These are phyloP conservation scores for Russula emetica DNA, from an alignment of 768 basidiomycete species.

Conservation along the genomic window DNA sequence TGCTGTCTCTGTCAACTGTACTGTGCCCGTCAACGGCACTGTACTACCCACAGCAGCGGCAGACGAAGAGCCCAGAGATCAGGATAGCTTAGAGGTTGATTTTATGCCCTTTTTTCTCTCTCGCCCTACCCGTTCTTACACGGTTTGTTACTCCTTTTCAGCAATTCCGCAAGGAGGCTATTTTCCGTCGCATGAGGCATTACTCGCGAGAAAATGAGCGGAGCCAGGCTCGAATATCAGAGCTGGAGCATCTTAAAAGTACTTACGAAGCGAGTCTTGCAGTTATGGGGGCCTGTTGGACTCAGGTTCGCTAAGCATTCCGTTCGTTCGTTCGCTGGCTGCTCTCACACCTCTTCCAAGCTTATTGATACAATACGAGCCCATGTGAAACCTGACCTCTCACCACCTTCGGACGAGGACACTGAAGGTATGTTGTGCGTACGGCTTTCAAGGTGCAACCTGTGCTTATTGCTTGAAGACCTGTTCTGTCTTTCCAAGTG, in stretches of 20 bases:
- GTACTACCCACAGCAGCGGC: slow-evolving; percentile 19
- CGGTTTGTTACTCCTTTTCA: slow-evolving; percentile 31
- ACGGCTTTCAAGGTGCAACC: neutral
- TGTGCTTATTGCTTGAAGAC: slow-evolving; percentile 28
- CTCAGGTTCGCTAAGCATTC: slow-evolving; percentile 48
- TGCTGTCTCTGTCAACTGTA: slow-evolving; percentile 29
- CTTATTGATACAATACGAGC: slow-evolving; percentile 62
- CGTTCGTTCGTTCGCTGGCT: slow-evolving; percentile 12
- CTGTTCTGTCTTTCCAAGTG: slow-evolving; percentile 25
- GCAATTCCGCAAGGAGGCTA: slow-evolving; percentile 84
- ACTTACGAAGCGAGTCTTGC: slow-evolving; percentile 67
- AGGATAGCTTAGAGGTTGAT: slow-evolving; percentile 61
- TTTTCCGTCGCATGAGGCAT: slow-evolving; percentile 79
- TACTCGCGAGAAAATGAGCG: slow-evolving; percentile 74
- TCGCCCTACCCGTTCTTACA: slow-evolving; percentile 14
- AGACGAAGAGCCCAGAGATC: slow-evolving; percentile 30
- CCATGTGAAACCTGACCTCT: slow-evolving; percentile 50
- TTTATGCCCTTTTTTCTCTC: slow-evolving; percentile 25
- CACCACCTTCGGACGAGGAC: slow-evolving; percentile 40
- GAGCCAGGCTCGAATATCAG: slow-evolving; percentile 53
- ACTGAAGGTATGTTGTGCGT: slow-evolving; percentile 24
- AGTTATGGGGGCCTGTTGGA: slow-evolving; percentile 77
- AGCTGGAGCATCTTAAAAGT: slow-evolving; percentile 60
- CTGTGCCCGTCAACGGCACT: slow-evolving; percentile 30
- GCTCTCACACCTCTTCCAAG: slow-evolving; percentile 36